These are phyloP conservation scores for Globisporangium irregulare DNA, from an alignment of 352 stramenopile species.

Conservation along the genomic window DNA sequence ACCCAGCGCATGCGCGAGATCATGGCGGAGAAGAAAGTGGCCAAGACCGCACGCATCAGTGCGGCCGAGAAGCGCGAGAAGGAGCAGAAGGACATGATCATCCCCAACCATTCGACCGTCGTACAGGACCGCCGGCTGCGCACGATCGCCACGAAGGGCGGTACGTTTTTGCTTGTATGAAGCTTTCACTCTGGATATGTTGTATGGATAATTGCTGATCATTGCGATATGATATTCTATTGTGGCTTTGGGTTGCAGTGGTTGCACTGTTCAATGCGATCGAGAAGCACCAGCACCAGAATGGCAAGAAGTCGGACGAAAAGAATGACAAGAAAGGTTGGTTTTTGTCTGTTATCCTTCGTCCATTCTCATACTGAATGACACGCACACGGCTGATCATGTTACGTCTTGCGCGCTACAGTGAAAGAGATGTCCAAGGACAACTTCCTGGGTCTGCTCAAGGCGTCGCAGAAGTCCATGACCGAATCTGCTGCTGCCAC, in stretches of 20 bases:
- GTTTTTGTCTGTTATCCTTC: neutral
- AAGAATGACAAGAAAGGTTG: slow-evolving; percentile 70
- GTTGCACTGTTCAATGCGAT: slow-evolving; percentile 86
- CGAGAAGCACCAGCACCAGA: slow-evolving; percentile 79
- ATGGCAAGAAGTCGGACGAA: slow-evolving; percentile 48
- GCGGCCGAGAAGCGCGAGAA: slow-evolving; percentile 69
- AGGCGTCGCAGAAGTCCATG: slow-evolving; percentile 47
- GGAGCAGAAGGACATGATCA: slow-evolving; percentile 76
- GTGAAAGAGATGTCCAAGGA: slow-evolving; percentile 87
- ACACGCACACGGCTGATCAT: neutral
- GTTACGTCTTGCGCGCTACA: slow-evolving; percentile 7
- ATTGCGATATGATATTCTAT: neutral
- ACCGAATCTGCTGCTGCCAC: slow-evolving; percentile 8
- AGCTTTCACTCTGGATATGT: neutral
- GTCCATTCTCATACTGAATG: neutral
- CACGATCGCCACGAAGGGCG: slow-evolving; percentile 82
- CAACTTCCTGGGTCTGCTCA: slow-evolving; percentile 76
- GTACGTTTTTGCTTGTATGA: slow-evolving; percentile 20
- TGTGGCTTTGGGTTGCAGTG: slow-evolving; percentile 29
- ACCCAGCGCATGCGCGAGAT: slow-evolving; percentile 84
- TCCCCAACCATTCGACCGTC: slow-evolving; percentile 56
- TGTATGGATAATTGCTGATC: neutral
- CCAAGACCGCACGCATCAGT: slow-evolving; percentile 62
- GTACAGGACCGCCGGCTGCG: slow-evolving; percentile 65
- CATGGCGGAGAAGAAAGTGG: slow-evolving; percentile 67